Evolutionary conservation across 2,329 filamentous ascomycete genomes (phyloP).

Genomic region (Colletotrichum chrysophilum): DNA sequence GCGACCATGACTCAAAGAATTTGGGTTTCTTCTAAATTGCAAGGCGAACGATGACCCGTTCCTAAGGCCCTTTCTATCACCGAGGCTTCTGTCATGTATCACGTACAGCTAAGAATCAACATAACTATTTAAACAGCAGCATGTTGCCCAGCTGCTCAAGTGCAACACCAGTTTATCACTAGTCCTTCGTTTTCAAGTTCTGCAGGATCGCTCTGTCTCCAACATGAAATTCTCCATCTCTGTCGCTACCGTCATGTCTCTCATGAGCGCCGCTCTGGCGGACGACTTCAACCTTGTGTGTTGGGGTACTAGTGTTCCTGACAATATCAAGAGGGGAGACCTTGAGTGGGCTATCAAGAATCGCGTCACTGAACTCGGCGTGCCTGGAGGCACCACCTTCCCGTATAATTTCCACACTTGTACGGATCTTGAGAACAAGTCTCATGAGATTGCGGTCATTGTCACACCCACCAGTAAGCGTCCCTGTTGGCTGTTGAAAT

Average conservation of each 20-base stretch:
- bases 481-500: rapidly evolving
- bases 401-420: not conserved
- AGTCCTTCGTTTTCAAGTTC: not conserved
- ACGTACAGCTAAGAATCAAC: not conserved
- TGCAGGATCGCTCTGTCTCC: rapidly evolving
- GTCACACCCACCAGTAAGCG: not conserved
- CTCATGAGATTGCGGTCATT: not conserved
- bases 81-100: rapidly evolving
- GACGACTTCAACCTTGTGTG: not conserved
- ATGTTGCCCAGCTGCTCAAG: rapidly evolving
- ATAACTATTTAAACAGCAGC: rapidly evolving
- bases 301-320: not conserved
- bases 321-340: not conserved
- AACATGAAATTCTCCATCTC: not conserved
- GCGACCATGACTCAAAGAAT: not conserved
- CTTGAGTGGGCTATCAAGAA: not conserved
- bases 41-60: not conserved
- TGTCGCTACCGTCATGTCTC: not conserved
- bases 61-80: rapidly evolving
- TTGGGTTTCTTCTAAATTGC: not conserved
- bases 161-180: rapidly evolving
- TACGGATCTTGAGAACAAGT: not conserved
- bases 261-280: not conserved
- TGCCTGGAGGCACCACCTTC: not conserved
- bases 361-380: not conserved